Conservation (phyloP, 176 grass and related monocot species). For the Phoenix roebelenii region DNA sequence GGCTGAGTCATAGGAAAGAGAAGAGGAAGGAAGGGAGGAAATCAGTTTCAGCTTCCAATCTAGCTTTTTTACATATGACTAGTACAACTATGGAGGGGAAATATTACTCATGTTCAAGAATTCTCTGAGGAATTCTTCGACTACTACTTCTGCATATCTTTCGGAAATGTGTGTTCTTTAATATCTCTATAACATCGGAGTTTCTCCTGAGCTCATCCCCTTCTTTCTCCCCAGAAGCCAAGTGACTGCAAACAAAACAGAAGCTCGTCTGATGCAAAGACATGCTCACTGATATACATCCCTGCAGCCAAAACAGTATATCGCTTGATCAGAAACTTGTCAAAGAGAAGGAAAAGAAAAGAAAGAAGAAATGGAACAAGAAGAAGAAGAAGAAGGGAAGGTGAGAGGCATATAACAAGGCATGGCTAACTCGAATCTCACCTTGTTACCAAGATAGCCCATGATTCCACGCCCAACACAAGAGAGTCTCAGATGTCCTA, state of each 20-base stretch:
- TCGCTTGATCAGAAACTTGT: neutral
- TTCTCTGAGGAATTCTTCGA: conserved; percentile 45
- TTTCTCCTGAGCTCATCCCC: conserved; percentile 78
- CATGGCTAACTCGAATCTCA: conserved; percentile 2
- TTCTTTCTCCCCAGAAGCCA: conserved; percentile 95
- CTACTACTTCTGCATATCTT: conserved; percentile 49
- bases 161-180: conserved; percentile 70
- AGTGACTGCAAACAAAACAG: conserved; percentile 92
- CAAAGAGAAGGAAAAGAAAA: neutral
- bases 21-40: too few relatives aligned
- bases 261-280: conserved; percentile 70
- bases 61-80: conserved; percentile 1
- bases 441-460: conserved; percentile 93
- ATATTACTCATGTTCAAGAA: conserved; percentile 83
- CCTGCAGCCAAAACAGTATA: conserved; percentile 23
- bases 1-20: conserved; percentile 22
- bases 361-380: neutral
- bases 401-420: neutral
- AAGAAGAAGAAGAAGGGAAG: too few relatives aligned
- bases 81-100: neutral
- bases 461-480: conserved; percentile 81
- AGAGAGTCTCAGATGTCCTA: conserved; percentile 64
- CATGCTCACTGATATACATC: conserved; percentile 92
- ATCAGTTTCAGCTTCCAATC: neutral
- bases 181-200: conserved; percentile 74